Conservation (phyloP, 257 asterid species). For the Solanum lycopersicoides region DNA sequence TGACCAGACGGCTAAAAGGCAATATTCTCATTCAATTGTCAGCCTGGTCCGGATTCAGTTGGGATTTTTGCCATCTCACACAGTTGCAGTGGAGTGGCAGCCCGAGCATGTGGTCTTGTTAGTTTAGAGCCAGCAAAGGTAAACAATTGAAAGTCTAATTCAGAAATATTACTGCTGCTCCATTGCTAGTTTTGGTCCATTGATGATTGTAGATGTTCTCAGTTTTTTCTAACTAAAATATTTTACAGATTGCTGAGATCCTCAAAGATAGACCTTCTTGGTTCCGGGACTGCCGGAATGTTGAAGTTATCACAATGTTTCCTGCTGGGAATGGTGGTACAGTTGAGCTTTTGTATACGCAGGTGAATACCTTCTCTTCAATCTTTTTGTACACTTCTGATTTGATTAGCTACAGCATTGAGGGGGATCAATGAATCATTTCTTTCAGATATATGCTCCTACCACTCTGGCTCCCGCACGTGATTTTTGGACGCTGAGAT, state of each 20-base stretch:
- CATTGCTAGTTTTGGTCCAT: neutral
- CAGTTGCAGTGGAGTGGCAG: slow-evolving; percentile 93
- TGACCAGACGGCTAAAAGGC: neutral
- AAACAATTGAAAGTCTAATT: neutral
- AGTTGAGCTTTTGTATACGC: slow-evolving; percentile 76
- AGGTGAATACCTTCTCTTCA: slow-evolving; percentile 31
- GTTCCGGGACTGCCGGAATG: slow-evolving; percentile 94
- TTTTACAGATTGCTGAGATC: slow-evolving; percentile 81
- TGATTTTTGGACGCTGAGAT: slow-evolving; percentile 97
- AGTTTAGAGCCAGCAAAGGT: slow-evolving; percentile 95
- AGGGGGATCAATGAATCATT: neutral
- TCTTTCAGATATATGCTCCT: slow-evolving; percentile 78
- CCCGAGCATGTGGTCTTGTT: slow-evolving; percentile 99
- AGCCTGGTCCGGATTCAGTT: slow-evolving; percentile 99
- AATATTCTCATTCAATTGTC: slow-evolving; percentile 10
- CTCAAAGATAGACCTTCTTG: slow-evolving; percentile 95
- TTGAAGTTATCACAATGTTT: slow-evolving; percentile 81
- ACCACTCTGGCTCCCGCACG: slow-evolving; percentile 95
- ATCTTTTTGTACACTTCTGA: neutral
- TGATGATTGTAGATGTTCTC: neutral
- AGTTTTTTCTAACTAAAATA: neutral
- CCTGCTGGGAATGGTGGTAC: slow-evolving; percentile 96
- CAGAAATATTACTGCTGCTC: neutral
- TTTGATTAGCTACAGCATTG: neutral
- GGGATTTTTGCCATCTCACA: slow-evolving; percentile 98